Percentiles rank a stretch among this genome's conserved stretches.
phyloP scores from a whole-genome alignment of 2,329 filamentous ascomycete genomes.

The Chaetomium sp. region DNA sequence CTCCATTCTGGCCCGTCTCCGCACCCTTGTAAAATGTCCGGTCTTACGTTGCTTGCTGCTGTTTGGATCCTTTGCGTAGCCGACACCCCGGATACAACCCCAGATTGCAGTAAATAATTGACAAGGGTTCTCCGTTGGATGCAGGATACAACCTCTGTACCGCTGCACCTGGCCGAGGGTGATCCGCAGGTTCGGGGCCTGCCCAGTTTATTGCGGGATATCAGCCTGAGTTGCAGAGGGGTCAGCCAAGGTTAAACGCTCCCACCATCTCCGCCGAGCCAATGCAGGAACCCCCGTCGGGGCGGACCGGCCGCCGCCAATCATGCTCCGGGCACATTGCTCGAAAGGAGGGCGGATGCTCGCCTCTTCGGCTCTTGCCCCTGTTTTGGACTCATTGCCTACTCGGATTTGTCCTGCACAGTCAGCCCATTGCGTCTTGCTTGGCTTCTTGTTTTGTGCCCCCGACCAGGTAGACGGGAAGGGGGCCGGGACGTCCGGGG shows the following conservation, averaged over 20 bases:
- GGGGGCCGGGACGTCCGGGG: neutral
- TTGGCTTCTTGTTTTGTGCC: neutral
- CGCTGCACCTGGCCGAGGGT: slow-evolving; percentile 1
- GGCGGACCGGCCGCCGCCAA: slow-evolving; percentile 16
- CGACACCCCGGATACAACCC: slow-evolving; percentile 31
- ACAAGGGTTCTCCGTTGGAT: slow-evolving; percentile 5
- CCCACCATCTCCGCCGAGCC: slow-evolving; percentile 10
- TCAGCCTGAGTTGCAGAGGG: slow-evolving; percentile 19
- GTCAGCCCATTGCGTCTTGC: slow-evolving; percentile 11
- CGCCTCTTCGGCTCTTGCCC: neutral
- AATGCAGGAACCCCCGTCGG: slow-evolving; percentile 30
- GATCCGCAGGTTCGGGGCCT: slow-evolving; percentile 17
- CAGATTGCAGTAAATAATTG: slow-evolving; percentile 25
- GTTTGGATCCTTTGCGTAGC: slow-evolving; percentile 20
- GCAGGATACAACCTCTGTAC: neutral
- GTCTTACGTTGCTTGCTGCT: slow-evolving; percentile 3
- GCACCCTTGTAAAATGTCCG: slow-evolving; percentile 11
- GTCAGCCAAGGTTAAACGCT: slow-evolving; percentile 8
- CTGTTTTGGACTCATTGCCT: slow-evolving; percentile 1
- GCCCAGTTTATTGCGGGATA: slow-evolving; percentile 15
- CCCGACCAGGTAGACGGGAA: slow-evolving; percentile 5
- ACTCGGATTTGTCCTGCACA: neutral
- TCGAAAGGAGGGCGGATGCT: neutral
- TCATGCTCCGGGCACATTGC: neutral
- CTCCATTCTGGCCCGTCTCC: slow-evolving; percentile 6